phyloP scores from a whole-genome alignment of 257 asterid genomes.

The Plantago major region DNA sequence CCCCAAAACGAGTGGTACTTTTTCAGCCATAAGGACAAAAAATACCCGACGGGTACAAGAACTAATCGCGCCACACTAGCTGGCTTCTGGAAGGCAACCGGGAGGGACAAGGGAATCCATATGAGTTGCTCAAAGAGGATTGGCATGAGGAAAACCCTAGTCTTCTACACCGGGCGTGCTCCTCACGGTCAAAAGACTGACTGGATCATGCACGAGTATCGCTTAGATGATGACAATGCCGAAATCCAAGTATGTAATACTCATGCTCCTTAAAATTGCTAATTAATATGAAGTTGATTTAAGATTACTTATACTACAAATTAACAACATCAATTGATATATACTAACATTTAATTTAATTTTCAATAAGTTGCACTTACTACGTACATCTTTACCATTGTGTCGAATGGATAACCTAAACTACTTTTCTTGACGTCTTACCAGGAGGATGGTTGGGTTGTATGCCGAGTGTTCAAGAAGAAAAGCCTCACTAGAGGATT shows the following conservation, averaged over 20 bases:
- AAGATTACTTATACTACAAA: no score
- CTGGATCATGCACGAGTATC: conserved; percentile 93
- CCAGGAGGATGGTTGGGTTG: conserved; percentile 90
- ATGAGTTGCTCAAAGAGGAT: conserved; percentile 46
- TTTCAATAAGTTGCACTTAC: no score
- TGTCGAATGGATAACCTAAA: not conserved
- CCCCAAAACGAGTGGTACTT: conserved; percentile 84
- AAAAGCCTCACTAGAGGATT: conserved; percentile 47
- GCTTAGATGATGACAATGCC: conserved; percentile 50
- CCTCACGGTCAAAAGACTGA: conserved; percentile 85
- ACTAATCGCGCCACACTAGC: conserved; percentile 75
- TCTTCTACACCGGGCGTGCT: conserved; percentile 82
- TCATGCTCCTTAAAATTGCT: no score
- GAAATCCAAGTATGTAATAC: conserved; percentile 34
- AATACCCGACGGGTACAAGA: conserved; percentile 81
- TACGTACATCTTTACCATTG: no score
- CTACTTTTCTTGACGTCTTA: not conserved
- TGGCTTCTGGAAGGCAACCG: conserved; percentile 88
- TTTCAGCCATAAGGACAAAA: conserved; percentile 83
- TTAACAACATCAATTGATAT: no score
- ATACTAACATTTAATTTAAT: no score
- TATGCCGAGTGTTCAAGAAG: conserved; percentile 80
- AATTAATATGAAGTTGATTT: no score
- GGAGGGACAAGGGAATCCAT: conserved; percentile 68
- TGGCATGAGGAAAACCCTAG: conserved; percentile 86